A percentile compares a stretch with the other conserved stretches of the same genome.
Conservation (phyloP, 192 early-diverging fungal species). For the Rhizophagus clarus region DNA sequence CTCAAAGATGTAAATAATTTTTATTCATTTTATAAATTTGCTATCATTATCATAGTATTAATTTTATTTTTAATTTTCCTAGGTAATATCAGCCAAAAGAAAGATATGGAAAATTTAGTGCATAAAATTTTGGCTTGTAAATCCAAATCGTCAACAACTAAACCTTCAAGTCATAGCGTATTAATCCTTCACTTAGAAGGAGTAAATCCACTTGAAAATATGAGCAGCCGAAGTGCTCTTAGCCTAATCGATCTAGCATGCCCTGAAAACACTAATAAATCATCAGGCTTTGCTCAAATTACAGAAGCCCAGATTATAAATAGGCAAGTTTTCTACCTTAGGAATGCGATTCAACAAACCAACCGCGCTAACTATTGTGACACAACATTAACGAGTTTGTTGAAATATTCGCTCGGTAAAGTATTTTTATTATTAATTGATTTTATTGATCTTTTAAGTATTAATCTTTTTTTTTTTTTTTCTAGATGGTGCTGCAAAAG, state of each 20-base stretch:
- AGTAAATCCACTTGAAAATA: constrained; percentile 71
- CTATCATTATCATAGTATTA: no score
- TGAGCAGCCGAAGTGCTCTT: constrained; percentile 73
- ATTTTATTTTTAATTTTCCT: constrained; percentile 43
- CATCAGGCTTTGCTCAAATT: constrained; percentile 79
- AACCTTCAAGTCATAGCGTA: constrained; percentile 94
- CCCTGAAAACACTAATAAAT: constrained; percentile 81
- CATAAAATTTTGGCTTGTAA: constrained; percentile 72
- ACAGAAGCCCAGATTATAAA: constrained; percentile 97
- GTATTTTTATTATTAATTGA: background rate
- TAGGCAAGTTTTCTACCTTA: constrained; percentile 82
- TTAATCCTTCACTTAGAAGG: constrained; percentile 85
- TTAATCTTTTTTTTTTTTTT: constrained; percentile 66
- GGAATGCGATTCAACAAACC: constrained; percentile 88
- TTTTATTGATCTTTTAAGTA: constrained; percentile 54
- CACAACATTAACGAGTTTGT: constrained; percentile 76
- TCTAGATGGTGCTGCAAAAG: constrained; percentile 94
- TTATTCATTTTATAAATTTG: no score
- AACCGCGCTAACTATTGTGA: constrained; percentile 90
- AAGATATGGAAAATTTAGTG: no score
- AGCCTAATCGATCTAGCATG: constrained; percentile 97
- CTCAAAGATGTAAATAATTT: background rate
- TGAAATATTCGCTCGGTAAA: constrained; percentile 54
- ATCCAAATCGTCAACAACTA: constrained; percentile 90
- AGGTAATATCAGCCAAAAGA: no score